phyloP scores from a whole-genome alignment of 306 rosid species.

The Fragaria ananassa region DNA sequence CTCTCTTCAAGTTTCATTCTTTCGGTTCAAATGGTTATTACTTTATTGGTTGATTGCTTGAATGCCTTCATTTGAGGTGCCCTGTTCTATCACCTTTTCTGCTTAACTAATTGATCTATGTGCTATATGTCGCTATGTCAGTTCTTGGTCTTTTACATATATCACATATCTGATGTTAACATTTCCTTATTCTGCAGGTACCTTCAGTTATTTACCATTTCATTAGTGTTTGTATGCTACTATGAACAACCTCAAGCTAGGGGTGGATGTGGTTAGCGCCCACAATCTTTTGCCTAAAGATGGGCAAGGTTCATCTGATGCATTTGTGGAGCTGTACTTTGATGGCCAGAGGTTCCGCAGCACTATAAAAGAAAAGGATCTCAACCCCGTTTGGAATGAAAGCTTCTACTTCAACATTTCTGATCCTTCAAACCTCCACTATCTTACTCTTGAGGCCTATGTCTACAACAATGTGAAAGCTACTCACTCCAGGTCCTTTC shows the following conservation, averaged over 20 bases:
- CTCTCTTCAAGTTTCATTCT: neutral
- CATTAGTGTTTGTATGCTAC: slow-evolving; percentile 4
- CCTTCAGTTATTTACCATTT: slow-evolving; percentile 16
- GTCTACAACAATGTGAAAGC: slow-evolving; percentile 49
- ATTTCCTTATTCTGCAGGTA: slow-evolving; percentile 32
- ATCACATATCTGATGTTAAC: neutral
- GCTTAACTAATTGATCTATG: neutral
- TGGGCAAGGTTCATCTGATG: slow-evolving; percentile 72
- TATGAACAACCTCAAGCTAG: slow-evolving; percentile 71
- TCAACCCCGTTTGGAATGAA: slow-evolving; percentile 84
- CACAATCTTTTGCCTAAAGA: slow-evolving; percentile 86
- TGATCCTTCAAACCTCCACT: slow-evolving; percentile 68
- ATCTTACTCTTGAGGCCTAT: slow-evolving; percentile 64
- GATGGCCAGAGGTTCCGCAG: slow-evolving; percentile 74
- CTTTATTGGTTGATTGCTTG: neutral
- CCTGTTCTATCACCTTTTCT: slow-evolving; percentile 7
- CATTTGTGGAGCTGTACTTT: slow-evolving; percentile 70
- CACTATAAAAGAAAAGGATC: slow-evolving; percentile 71
- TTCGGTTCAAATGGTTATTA: neutral
- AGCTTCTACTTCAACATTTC: slow-evolving; percentile 76
- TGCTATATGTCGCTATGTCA: neutral
- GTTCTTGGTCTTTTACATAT: slow-evolving; percentile 7
- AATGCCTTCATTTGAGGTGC: neutral
- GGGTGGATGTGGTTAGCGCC: slow-evolving; percentile 72
- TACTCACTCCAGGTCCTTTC: slow-evolving; percentile 57